These are phyloP conservation scores for Pulveroboletus sp. DNA, from an alignment of 768 basidiomycete genomes.

Conservation along the genomic window DNA sequence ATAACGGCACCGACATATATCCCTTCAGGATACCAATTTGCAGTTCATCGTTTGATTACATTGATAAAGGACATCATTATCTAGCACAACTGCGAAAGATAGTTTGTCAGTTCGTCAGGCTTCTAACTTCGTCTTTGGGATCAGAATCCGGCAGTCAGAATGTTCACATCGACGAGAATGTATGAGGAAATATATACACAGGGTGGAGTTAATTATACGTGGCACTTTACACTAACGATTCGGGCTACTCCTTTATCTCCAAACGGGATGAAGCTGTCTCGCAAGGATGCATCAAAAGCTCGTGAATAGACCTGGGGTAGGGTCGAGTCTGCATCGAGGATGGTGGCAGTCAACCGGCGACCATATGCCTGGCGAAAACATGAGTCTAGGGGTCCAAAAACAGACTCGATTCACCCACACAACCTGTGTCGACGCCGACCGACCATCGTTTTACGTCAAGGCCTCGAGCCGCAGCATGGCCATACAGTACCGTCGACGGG, in stretches of 20 bases:
- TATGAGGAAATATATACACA: not conserved
- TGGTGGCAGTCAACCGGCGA: constrained; percentile 57
- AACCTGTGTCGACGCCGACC: constrained; percentile 83
- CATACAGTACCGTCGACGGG: constrained; percentile 80
- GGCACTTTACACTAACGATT: constrained; percentile 52
- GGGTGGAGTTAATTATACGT: not conserved
- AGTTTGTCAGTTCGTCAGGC: too few relatives aligned
- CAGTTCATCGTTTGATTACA: constrained; percentile 27
- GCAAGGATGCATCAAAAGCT: constrained; percentile 17
- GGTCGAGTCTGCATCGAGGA: constrained; percentile 42
- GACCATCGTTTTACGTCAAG: constrained; percentile 82
- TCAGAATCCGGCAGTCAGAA: too few relatives aligned
- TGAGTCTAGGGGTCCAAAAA: not conserved
- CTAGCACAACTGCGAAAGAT: not conserved
- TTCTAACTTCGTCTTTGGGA: too few relatives aligned
- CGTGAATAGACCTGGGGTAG: constrained; percentile 6
- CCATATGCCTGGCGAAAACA: constrained; percentile 47
- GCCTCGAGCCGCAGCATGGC: constrained; percentile 76
- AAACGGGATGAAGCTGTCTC: constrained; percentile 41
- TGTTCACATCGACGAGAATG: too few relatives aligned
- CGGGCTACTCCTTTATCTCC: constrained; percentile 52
- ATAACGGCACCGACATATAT: not conserved
- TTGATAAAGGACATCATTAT: not conserved
- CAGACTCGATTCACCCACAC: constrained; percentile 45
- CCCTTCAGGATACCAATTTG: constrained; percentile 27